These are phyloP conservation scores for Mycena sanguinolenta DNA, from an alignment of 768 basidiomycete species.

Conservation along the genomic window DNA sequence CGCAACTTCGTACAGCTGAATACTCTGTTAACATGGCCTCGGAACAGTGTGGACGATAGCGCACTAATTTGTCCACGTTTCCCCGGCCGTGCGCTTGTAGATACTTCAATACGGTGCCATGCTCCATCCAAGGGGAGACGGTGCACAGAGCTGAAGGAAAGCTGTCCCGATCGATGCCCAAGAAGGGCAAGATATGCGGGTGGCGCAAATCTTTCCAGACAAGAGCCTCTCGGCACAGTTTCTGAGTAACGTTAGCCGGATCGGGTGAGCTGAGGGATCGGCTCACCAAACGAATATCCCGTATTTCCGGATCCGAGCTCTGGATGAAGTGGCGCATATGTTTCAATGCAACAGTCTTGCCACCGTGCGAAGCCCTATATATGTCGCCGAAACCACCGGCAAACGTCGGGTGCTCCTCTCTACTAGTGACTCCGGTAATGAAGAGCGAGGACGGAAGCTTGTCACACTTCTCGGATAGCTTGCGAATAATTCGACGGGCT, in stretches of 20 bases:
- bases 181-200: conserved; percentile 45
- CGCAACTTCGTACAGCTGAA: conserved; percentile 38
- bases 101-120: conserved; percentile 42
- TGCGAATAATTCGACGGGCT: conserved; percentile 34
- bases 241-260: conserved; percentile 31
- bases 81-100: conserved; percentile 37
- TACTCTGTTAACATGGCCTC: not conserved
- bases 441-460: conserved; percentile 37
- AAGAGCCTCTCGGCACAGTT: conserved; percentile 45
- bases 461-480: conserved; percentile 32
- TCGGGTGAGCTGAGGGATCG: not conserved
- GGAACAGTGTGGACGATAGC: conserved; percentile 1
- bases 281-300: conserved; percentile 14
- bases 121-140: conserved; percentile 47
- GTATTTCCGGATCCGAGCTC: conserved; percentile 18
- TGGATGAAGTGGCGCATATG: conserved; percentile 17
- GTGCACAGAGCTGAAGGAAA: conserved; percentile 43
- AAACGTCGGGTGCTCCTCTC: conserved; percentile 27
- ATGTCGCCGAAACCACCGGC: conserved; percentile 41
- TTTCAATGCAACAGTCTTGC: conserved; percentile 15
- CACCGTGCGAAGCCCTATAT: conserved; percentile 27
- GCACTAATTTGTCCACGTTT: conserved; percentile 37
- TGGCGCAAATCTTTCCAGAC: conserved; percentile 48
- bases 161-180: conserved; percentile 44
- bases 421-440: conserved; percentile 31